Conservation (phyloP, 768 basidiomycete species). For the Leccinum subgranulosum region DNA sequence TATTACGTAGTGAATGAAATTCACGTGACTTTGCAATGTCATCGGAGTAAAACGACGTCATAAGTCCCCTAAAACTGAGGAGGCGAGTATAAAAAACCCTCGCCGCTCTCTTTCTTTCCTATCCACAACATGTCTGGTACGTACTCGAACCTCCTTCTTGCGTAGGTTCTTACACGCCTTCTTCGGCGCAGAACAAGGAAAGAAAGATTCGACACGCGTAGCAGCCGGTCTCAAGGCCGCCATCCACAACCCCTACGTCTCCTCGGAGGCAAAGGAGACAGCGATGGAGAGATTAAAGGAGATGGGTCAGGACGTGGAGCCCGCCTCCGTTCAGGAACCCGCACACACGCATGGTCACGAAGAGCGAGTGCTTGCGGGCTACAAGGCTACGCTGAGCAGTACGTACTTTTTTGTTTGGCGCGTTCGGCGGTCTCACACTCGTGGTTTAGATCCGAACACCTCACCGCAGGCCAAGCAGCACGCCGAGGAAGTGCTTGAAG, state of each 20-base stretch:
- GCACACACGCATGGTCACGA: background rate
- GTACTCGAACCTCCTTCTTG: background rate
- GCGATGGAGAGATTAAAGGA: slow-evolving; percentile 45
- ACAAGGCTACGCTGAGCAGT: slow-evolving; percentile 50
- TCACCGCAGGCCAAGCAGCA: slow-evolving; percentile 51
- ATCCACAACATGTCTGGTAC: slow-evolving; percentile 12
- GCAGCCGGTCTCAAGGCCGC: slow-evolving; percentile 58
- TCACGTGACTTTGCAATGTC: slow-evolving; percentile 10
- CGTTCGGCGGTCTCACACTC: background rate
- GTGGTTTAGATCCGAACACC: slow-evolving; percentile 35
- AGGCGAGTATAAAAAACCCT: background rate
- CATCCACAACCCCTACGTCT: slow-evolving; percentile 55
- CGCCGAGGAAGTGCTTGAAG: slow-evolving; percentile 51
- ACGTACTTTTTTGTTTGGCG: background rate
- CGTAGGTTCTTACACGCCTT: background rate
- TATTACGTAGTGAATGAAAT: slow-evolving; percentile 2
- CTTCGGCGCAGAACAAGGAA: slow-evolving; percentile 17
- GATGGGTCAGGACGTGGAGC: slow-evolving; percentile 29
- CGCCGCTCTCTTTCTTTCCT: background rate
- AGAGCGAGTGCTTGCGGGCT: slow-evolving; percentile 41
- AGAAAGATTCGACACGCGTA: slow-evolving; percentile 45
- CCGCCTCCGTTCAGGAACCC: background rate
- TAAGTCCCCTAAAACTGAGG: slow-evolving; percentile 10
- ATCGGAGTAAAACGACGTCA: slow-evolving; percentile 10
- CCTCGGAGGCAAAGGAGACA: slow-evolving; percentile 49